Base-by-base conservation (phyloP, 352 stramenopile genomes). In the Thalassiosira mediterranea region DNA sequence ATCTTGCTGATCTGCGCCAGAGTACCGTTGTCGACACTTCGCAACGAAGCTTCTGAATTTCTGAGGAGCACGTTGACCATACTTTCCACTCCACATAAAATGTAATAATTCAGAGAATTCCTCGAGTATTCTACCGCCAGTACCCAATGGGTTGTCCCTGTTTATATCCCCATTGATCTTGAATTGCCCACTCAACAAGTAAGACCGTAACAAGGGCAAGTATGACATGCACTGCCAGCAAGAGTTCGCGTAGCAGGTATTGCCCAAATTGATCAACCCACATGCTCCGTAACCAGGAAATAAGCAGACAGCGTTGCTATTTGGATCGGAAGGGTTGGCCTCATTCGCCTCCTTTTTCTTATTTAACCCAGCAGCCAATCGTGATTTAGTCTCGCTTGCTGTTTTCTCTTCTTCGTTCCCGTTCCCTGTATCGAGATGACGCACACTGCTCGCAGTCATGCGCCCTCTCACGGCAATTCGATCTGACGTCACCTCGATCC, bases 201-300 rank as follows among this genome's bases (percentile, higher is more conserved):
- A 99, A 19, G 97, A 92, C 38, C 97, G 88, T 8, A 99, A 79
- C 49, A 99, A 64, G 4, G 95, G 93, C 21, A 97, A 96, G 83
- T 99, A 96, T 34, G 91, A 97, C 44, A 99, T 93, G 66, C 97
- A 99, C 83, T 99, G 96, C 11, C 98, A 84, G 4, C 96, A 95
- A 56, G 95, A 97, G 75, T 98, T 99, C 74, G 98, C 96, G 74
- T 99, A 99, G 77, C 97, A 99, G 11, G 97, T 99, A 68, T 99
- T 99, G 10, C 97, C 96, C 44, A 99, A 65, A 73, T 94, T 95
- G 3, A 75, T 63, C n/a, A 94, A 67, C 5, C 90, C 88, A 48
- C 86, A 93, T 56, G 89, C 87, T 38, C 88, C 88, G 67, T 89
- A 93, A 3, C 79, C 81, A 28, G 86, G 86, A 67, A 91, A 87